Evolutionary conservation across 2,329 filamentous ascomycete genomes (phyloP).

Genomic region (Tolypocladium tundrense): DNA sequence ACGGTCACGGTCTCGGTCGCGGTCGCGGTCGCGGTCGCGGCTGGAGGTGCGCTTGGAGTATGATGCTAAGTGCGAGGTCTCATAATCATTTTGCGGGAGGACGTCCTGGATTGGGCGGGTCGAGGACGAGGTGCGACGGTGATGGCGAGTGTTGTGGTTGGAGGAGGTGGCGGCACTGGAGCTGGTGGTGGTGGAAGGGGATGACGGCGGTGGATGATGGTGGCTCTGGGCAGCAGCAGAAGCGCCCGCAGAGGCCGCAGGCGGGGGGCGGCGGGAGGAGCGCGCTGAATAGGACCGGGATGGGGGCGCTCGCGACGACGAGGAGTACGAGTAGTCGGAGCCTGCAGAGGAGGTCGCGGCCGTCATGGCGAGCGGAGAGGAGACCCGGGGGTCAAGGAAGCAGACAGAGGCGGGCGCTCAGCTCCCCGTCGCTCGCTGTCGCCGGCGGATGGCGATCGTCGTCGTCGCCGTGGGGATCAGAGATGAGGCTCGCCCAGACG

Average conservation of each 20-base stretch:
- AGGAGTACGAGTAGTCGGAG: constrained; percentile 11
- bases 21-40: constrained; percentile 36
- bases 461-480: background rate
- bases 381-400: too few species aligned
- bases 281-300: constrained; percentile 24
- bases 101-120: constrained; percentile 32
- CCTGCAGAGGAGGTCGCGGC: constrained; percentile 10
- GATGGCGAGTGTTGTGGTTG: constrained; percentile 21
- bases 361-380: constrained; percentile 16
- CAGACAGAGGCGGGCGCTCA: background rate
- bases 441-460: background rate
- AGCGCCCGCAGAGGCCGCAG: constrained; percentile 9
- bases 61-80: constrained; percentile 54
- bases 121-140: constrained; percentile 29
- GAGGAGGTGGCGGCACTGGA: constrained; percentile 14
- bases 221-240: constrained; percentile 3
- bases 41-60: constrained; percentile 55
- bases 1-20: constrained; percentile 1
- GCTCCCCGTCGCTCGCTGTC: background rate
- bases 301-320: constrained; percentile 16
- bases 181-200: constrained; percentile 11
- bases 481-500: background rate
- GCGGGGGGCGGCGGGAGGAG: constrained; percentile 19
- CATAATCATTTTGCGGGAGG: constrained; percentile 57
- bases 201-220: constrained; percentile 8